A percentile compares a stretch with the other conserved stretches of the same genome.
Conservation (phyloP, 169 alveolate species). For the Eimeria mitis region DNA sequence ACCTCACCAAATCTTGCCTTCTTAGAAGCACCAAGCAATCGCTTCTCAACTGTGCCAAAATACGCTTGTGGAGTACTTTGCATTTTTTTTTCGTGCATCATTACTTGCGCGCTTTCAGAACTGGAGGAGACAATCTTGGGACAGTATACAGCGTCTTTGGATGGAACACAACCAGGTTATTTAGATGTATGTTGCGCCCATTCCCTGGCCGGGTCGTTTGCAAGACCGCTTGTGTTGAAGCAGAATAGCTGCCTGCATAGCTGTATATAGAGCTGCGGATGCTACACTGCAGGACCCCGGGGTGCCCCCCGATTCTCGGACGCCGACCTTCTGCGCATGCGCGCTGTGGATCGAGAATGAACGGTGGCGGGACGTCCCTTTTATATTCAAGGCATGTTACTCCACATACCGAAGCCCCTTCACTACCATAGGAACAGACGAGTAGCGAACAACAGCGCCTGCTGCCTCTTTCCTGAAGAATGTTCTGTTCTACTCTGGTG, state of each 20-base stretch:
- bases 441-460: neutral
- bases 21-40: neutral
- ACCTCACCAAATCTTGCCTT: neutral
- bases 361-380: conserved; percentile 87
- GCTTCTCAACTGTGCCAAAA: neutral
- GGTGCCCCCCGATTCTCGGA: conserved; percentile 84
- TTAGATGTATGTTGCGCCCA: conserved; percentile 45
- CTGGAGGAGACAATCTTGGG: conserved; percentile 86
- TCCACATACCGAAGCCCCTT: neutral
- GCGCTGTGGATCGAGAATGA: conserved; percentile 85
- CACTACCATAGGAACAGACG: neutral
- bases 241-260: no score
- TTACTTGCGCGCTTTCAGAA: conserved; percentile 43
- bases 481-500: neutral
- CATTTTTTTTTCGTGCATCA: neutral
- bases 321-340: conserved; percentile 87
- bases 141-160: conserved; percentile 84
- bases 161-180: conserved; percentile 80
- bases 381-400: conserved; percentile 82
- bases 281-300: conserved; percentile 84
- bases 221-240: neutral
- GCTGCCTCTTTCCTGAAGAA: neutral
- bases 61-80: neutral
- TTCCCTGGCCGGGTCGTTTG: neutral
- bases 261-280: neutral